Evolutionary conservation across 345 rosid species (phyloP).

Genomic region (Ceriops decandra): DNA sequence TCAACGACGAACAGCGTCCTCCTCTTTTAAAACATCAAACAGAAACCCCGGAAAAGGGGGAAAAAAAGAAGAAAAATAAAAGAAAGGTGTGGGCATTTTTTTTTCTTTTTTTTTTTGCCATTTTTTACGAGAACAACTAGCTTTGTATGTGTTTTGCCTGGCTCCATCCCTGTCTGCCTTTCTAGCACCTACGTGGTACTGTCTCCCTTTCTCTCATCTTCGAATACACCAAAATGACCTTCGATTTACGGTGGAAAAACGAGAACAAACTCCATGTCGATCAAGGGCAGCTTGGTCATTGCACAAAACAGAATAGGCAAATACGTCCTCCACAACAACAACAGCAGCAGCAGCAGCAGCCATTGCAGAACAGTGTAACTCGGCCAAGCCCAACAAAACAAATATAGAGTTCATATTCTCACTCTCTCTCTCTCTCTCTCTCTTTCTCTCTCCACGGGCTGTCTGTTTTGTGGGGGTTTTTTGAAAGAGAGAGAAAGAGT

Average conservation of each 20-base stretch:
- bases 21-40: slow-evolving; percentile 3
- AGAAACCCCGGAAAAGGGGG: background rate
- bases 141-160: slow-evolving; percentile 22
- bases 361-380: slow-evolving; percentile 26
- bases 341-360: slow-evolving; percentile 13
- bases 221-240: slow-evolving; percentile 37
- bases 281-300: slow-evolving; percentile 36
- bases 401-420: background rate
- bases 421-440: no score
- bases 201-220: slow-evolving; percentile 18
- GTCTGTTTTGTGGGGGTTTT: background rate
- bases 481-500: background rate
- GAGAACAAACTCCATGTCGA: slow-evolving; percentile 7
- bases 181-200: slow-evolving; percentile 30
- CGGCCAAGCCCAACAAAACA: slow-evolving; percentile 8
- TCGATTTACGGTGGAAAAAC: slow-evolving; percentile 21
- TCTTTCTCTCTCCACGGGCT: background rate
- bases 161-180: slow-evolving; percentile 34
- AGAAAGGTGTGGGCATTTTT: background rate
- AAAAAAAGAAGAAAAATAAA: background rate
- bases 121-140: background rate
- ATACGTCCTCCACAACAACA: background rate
- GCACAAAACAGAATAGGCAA: slow-evolving; percentile 1
- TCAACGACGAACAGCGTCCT: background rate
- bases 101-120: background rate